Evolutionary conservation across 768 basidiomycete species (phyloP), one percentile per base, ranked within the genome.

Genomic region (Amyloporia xantha): DNA sequence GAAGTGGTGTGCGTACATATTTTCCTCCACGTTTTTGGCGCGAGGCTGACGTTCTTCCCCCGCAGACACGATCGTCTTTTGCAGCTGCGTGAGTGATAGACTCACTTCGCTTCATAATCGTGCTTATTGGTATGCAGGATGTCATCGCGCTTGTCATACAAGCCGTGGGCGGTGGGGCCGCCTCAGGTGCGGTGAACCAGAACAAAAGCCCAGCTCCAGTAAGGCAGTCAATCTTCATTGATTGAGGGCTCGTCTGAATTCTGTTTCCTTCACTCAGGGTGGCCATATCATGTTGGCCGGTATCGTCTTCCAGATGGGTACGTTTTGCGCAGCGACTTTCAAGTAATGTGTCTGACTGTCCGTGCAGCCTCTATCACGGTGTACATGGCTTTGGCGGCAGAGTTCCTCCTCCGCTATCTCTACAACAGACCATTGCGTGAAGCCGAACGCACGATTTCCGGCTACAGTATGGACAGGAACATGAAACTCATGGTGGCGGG

Each of bases 61-160:
- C 5, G 19, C 48, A 77, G 75, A 76, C 54, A 68, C 70, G 3
- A 67, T 67, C 28, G 59, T 76, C 15, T 76, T 78, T 54, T 59
- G 64, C 36, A 64, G 64, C 15, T 72, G 68, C 49, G 65, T 66
- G 51, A 37, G 63, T 44, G 12, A 20, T 5, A 47, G 19, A 17
- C 20, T 25, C 2, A 37, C 42, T 9, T n/a, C 37, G 37, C 19
- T 25, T n/a, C 5, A 21, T 24, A 27, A 13, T 21, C 33, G 27
- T 15, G 38, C 42, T 49, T 36, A 48, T 17, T n/a, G 33, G 0
- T 19, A 7, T 12, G 9, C 41, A 65, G 59, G 85, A 86, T 53
- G 58, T 82, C 17, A 60, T 81, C 27, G 75, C 82, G 9, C 70
- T 87, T 23, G 63, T 79, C n/a, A 62, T 84, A 2, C 84, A 87